Evolutionary conservation across 345 rosid species (phyloP), one percentile per base, ranked within the genome.

Genomic region (Eucalyptus sp.): DNA sequence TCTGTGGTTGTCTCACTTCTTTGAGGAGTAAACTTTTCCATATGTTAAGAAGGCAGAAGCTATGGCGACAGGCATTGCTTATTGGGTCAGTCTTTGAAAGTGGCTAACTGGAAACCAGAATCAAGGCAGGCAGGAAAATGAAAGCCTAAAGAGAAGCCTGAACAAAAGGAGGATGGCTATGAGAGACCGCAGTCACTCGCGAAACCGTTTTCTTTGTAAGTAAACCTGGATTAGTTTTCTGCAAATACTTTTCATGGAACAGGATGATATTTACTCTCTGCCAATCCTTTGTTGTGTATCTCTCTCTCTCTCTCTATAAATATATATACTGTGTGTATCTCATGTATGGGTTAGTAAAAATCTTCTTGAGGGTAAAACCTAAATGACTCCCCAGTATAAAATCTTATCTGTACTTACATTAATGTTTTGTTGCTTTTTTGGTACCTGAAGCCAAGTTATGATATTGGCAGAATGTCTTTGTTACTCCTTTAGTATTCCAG

Each of bases 1-100:
- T 91, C 93, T 97, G 41, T 97, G 99, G 99, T 64, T 97, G 90
- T 95, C 99, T 91, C 64, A 97, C 91, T 99, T 96, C n/a, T 96
- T 96, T 49, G 91, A 93, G 91, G 91, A 91, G 91, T 96, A 95
- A 86, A 94, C 91, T 33, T 97, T 97, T 88, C 98, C 99, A 13
- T 95, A 91, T 88, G 94, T 27, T 86, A 94, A 95, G 93, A 96
- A 91, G 88, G 98, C 92, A 44, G 98, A 97, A 94, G 93, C 89
- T 89, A 97, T 97, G 99, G 99, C 97, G 15, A 88, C 93, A 16
- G 89, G 92, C 90, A 94, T 96, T 89, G 98, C 96, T 25, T 97
- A 90, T 93, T 97, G 92, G 98, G 97, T 66, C 93, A 97, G 89
- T 97, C 98, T 58, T 94, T 97, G 58, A 89, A 89, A 51, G 93